Conservation (phyloP, 2,329 filamentous ascomycete species). For the Bipolaris victoriae region DNA sequence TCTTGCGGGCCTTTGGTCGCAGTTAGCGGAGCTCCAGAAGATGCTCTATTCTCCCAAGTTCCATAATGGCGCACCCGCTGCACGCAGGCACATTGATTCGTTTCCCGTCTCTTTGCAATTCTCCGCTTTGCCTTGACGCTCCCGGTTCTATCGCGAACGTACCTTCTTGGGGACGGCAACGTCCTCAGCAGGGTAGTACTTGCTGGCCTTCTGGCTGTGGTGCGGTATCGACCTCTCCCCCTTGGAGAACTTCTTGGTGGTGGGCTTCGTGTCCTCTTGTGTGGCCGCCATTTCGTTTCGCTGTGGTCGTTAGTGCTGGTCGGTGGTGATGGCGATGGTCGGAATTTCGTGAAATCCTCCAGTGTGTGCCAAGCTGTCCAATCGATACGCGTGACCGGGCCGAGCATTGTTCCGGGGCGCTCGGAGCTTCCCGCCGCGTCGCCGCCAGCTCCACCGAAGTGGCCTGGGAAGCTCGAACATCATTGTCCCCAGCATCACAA, state of each 20-base stretch:
- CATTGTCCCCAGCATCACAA: conserved; percentile 19
- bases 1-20: conserved; percentile 81
- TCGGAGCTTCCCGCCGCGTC: conserved; percentile 18
- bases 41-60: conserved; percentile 3
- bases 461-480: conserved; percentile 17
- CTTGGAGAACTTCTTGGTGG: conserved; percentile 96
- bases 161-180: conserved; percentile 91
- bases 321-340: conserved; percentile 21
- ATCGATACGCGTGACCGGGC: conserved; percentile 21
- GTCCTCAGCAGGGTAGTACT: conserved; percentile 98
- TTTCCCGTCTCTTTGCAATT: conserved; percentile 11
- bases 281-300: conserved; percentile 71
- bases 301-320: conserved; percentile 46
- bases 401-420: conserved; percentile 15
- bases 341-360: conserved; percentile 18
- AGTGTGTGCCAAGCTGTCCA: conserved; percentile 23
- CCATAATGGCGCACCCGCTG: conserved; percentile 9
- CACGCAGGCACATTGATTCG: conserved; percentile 8
- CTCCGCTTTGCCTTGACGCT: conserved; percentile 23
- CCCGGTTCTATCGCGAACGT: conserved; percentile 58
- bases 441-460: conserved; percentile 23
- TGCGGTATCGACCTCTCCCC: conserved; percentile 90
- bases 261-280: conserved; percentile 40
- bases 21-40: conserved; percentile 36
- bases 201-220: conserved; percentile 89